phyloP scores from a whole-genome alignment of 139 green algal genomes.

The Nannochloris sp. region DNA sequence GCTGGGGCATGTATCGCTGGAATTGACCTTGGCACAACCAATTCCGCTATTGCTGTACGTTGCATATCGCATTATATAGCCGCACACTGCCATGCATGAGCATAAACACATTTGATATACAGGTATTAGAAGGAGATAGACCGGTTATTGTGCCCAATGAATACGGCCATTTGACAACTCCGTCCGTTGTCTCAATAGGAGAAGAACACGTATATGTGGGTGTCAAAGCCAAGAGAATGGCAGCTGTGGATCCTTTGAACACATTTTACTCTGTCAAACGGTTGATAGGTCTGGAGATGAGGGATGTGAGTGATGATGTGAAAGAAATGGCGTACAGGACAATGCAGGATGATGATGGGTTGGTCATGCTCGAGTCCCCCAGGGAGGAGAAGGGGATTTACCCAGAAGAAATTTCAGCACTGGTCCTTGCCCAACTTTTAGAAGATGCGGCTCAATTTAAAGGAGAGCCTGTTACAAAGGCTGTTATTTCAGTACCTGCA shows the following conservation, averaged over 20 bases:
- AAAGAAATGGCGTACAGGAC: slow-evolving; percentile 36
- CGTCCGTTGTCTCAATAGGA: slow-evolving; percentile 58
- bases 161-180: slow-evolving; percentile 47
- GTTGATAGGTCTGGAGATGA: slow-evolving; percentile 50
- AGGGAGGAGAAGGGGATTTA: slow-evolving; percentile 28
- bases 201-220: slow-evolving; percentile 47
- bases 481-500: slow-evolving; percentile 82
- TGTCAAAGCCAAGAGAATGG: slow-evolving; percentile 29
- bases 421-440: slow-evolving; percentile 54
- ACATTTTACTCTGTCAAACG: slow-evolving; percentile 86
- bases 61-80: neutral
- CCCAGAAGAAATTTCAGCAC: slow-evolving; percentile 66
- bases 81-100: neutral
- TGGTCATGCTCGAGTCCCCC: slow-evolving; percentile 11
- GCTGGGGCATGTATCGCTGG: slow-evolving; percentile 44
- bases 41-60: slow-evolving; percentile 74
- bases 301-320: slow-evolving; percentile 44
- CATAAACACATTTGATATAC: neutral
- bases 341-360: slow-evolving; percentile 10
- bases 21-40: slow-evolving; percentile 97
- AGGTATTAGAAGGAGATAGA: slow-evolving; percentile 35
- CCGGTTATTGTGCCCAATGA: slow-evolving; percentile 48
- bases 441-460: slow-evolving; percentile 35
- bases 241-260: slow-evolving; percentile 28
- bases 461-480: slow-evolving; percentile 40